Conservation (phyloP, 1,284 basidiomycete species). For the Fomes fomentarius region DNA sequence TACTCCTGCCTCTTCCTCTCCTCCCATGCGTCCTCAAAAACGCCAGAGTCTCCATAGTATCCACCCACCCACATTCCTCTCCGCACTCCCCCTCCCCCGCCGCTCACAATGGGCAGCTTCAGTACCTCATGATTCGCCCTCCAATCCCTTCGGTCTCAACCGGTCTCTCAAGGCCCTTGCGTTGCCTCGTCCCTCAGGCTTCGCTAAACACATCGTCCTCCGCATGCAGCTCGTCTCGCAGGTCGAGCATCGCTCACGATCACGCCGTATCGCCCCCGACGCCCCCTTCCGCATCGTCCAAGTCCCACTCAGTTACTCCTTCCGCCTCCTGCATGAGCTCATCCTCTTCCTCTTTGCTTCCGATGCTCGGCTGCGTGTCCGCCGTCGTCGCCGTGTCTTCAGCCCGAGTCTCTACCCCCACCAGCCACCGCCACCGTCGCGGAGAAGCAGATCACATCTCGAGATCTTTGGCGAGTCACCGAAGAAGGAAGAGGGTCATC, state of each 20-base stretch:
- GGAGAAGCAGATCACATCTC: background rate
- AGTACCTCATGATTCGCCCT: conserved; percentile 42
- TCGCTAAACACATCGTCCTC: conserved; percentile 61
- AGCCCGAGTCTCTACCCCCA: conserved; percentile 5
- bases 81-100: conserved; percentile 15
- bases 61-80: conserved; percentile 15
- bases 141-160: conserved; percentile 43
- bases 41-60: conserved; percentile 20
- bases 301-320: conserved; percentile 70
- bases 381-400: conserved; percentile 10
- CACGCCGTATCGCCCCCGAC: conserved; percentile 31
- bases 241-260: conserved; percentile 15
- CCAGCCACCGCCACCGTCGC: background rate
- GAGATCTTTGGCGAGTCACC: background rate
- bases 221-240: conserved; percentile 61
- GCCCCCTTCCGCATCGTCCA: conserved; percentile 67
- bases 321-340: conserved; percentile 65
- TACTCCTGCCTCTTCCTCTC: conserved; percentile 22
- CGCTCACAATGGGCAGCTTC: conserved; percentile 26
- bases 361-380: conserved; percentile 28
- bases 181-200: conserved; percentile 49
- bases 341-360: conserved; percentile 64
- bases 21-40: conserved; percentile 25
- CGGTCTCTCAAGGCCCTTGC: conserved; percentile 36
- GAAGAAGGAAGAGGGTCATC: conserved; percentile 41